Base-by-base conservation (phyloP, 495 filamentous ascomycete species). In the Pseudoneurospora amorphoporcata region DNA sequence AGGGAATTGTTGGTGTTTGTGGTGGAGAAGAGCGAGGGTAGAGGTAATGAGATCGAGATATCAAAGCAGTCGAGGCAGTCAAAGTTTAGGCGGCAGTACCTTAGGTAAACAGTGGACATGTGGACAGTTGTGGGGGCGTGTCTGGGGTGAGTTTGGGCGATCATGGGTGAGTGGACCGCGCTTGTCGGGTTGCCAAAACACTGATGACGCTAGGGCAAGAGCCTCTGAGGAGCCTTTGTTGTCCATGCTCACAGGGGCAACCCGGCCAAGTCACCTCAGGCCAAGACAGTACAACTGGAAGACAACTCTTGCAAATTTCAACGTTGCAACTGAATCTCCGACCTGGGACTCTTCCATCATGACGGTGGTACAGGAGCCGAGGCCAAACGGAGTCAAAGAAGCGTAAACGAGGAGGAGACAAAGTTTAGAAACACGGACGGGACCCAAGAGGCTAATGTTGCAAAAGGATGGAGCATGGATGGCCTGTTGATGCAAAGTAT, bases 101-200 rank as follows among this genome's bases (percentile, higher is more conserved):
- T n/a, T n/a, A n/a, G n/a, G n/a, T 29, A 58, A 40, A 40, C 47
- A 58, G 53, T 61, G 53, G 53, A 8, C 53, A 61, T 61, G 53
- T 61, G 53, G 29, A 61, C 53, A 61, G 53, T 42, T 42, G 65
- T 68, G 68, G 71, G 42, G 40, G 45, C 23, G 37, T 70, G 71
- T 47, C 73, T 72, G 74, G 73, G 74, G 43, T 71, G 69, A 71
- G 47, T 71, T 71, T 32, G 42, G 77, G 42, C 75, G 78, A 81
- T 81, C 79, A 81, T 80, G 78, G 78, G 78, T 74, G 73, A 35
- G 53, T 61, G 29, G 68, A 70, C 61, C 41, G 58, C 70, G 71
- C 72, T 75, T 74, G 76, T 76, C 75, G 72, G 73, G 76, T 78
- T 74, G 61, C 72, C 73, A 76, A 75, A 79, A 78, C 76, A 71